phyloP scores from a whole-genome alignment of 805 yeast genomes.

The Yarrowia sp. region DNA sequence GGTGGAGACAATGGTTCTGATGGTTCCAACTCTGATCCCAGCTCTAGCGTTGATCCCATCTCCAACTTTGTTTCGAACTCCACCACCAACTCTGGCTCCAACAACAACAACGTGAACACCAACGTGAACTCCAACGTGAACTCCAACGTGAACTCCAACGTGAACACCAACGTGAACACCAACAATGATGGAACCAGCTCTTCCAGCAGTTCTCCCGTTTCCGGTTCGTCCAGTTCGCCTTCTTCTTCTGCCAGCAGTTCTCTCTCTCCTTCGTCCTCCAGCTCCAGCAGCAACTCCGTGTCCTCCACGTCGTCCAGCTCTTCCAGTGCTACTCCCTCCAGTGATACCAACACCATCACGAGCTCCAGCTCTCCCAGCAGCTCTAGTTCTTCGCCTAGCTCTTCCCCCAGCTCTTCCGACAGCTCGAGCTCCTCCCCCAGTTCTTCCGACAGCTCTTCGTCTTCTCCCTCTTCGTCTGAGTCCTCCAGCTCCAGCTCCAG shows the following conservation, averaged over 20 bases:
- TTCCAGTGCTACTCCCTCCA: not conserved
- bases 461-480: not conserved
- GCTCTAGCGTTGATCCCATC: too few species aligned
- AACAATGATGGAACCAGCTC: not conserved
- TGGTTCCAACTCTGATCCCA: too few species aligned
- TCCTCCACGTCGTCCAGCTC: not conserved
- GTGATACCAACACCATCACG: not conserved
- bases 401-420: not conserved
- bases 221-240: not conserved
- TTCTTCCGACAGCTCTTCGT: not conserved
- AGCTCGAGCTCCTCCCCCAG: not conserved
- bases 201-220: not conserved
- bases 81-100: too few species aligned
- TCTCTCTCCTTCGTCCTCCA: too few species aligned
- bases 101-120: not conserved
- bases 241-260: not conserved
- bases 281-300: too few species aligned
- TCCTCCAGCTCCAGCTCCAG: not conserved
- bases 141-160: not conserved
- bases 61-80: too few species aligned
- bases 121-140: not conserved
- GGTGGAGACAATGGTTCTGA: too few species aligned
- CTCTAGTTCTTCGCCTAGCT: not conserved
- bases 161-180: not conserved
- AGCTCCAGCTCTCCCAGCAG: not conserved